phyloP scores from a whole-genome alignment of 2,329 filamentous ascomycete genomes.

The Alternaria viburni region DNA sequence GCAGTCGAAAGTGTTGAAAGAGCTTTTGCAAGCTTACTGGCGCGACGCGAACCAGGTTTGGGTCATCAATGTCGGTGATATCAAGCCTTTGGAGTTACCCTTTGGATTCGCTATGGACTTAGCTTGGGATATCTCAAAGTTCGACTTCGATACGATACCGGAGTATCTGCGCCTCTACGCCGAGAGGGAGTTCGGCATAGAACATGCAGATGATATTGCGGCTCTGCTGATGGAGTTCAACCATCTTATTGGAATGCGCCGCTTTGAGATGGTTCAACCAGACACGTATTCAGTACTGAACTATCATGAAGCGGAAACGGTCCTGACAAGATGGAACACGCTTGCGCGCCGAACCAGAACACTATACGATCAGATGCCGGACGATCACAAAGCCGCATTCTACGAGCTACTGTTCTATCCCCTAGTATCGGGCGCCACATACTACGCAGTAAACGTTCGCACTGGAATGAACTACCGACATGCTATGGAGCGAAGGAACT shows the following conservation, averaged over 20 bases:
- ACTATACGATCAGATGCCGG: constrained; percentile 60
- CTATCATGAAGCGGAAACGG: constrained; percentile 65
- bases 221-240: constrained; percentile 1
- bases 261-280: constrained; percentile 58
- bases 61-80: constrained; percentile 69
- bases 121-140: constrained; percentile 10
- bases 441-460: constrained; percentile 49
- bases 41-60: constrained; percentile 65
- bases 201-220: constrained; percentile 7
- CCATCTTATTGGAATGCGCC: constrained; percentile 56
- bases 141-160: constrained; percentile 53
- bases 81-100: constrained; percentile 60
- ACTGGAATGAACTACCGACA: constrained; percentile 30
- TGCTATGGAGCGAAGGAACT: constrained; percentile 33
- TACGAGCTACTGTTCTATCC: constrained; percentile 67
- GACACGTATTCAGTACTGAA: constrained; percentile 54
- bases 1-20: constrained; percentile 60
- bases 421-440: constrained; percentile 59
- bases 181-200: constrained; percentile 15
- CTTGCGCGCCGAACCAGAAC: constrained; percentile 59
- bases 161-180: constrained; percentile 51
- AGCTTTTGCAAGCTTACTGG: constrained; percentile 66
- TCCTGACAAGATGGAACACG: constrained; percentile 60
- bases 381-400: constrained; percentile 60
- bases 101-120: neutral